phyloP scores from a whole-genome alignment of 2,329 filamentous ascomycete species.

The Colletotrichum melonis region DNA sequence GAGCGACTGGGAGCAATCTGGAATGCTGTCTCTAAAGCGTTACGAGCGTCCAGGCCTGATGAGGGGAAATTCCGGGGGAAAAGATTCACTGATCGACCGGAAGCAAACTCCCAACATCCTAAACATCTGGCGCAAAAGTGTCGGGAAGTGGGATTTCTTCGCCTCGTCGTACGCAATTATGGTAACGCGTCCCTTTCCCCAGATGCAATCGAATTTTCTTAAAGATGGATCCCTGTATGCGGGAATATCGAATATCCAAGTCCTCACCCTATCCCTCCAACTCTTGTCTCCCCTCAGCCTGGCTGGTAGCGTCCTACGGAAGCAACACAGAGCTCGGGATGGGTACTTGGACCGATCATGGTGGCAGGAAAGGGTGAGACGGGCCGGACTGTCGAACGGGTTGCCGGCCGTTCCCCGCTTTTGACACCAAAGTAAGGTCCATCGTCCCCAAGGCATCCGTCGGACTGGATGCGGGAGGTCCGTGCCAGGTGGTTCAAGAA shows the following conservation, averaged over 20 bases:
- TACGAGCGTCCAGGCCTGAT: background rate
- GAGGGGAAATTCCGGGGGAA: background rate
- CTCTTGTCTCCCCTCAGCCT: too few species aligned
- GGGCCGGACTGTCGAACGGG: conserved; percentile 17
- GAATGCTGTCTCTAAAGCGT: conserved; percentile 9
- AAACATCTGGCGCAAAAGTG: background rate
- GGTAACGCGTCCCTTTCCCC: background rate
- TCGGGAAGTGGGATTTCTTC: background rate
- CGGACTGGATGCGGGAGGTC: conserved; percentile 19
- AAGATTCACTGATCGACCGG: conserved; percentile 1
- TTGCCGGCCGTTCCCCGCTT: conserved; percentile 28
- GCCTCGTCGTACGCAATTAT: background rate
- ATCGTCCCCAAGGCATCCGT: conserved; percentile 10
- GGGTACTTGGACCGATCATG: conserved; percentile 20
- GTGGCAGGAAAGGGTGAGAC: conserved; percentile 16
- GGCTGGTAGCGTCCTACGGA: background rate
- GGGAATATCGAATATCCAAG: background rate
- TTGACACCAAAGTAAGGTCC: conserved; percentile 1
- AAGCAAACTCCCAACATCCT: background rate
- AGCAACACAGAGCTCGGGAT: background rate
- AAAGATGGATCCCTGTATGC: too few species aligned
- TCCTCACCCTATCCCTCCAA: background rate
- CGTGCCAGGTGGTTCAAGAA: conserved; percentile 7
- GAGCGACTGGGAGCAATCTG: background rate
- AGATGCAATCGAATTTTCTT: background rate